Evolutionary conservation across 331 rosid species (phyloP), one percentile per base, ranked within the genome.

Genomic region (Phaseolus coccineus): DNA sequence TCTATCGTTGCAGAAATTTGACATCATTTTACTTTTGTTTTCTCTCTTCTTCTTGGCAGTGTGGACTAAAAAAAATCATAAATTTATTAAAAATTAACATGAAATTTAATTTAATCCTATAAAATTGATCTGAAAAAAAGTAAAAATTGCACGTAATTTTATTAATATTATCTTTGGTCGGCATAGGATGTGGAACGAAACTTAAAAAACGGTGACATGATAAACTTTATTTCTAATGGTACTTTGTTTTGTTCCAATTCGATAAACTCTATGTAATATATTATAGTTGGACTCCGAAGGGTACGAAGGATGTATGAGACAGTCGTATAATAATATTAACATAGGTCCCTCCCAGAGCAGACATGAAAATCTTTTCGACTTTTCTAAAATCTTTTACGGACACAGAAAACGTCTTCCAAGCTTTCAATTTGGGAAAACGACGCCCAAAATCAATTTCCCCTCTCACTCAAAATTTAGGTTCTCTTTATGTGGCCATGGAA

Each of bases 341-440:
- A 71, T 2, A 71, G 89, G 89, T 83, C 81, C 37, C 82, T 81
- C 39, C 33, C 47, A 7, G 15, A 65, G 87, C 71, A 81, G 89
- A 84, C 93, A 81, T 44, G 51, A 69, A 80, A 82, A 82, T 85
- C 88, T 82, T 73, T 53, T 39, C 64, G 7, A 77, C 70, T 39
- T 73, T 56, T 80, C 44, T 30, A 77, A 62, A 82, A 82, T 77
- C 85, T 67, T 33, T 53, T 30, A 50, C 71, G 22, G 19, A 78
- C 69, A 46, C 72, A 79, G 14, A 46, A 27, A 46, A 69, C 51
- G 1, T 69, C 3, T 71, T 37, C 52, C 12, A 35, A 55, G 51
- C 79, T 28, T 15, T 51, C 46, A 11, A 74, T 24, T 10, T 35
- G 8, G 66, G 48, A 81, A 81, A 81, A 76, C 73, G 73, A 81